Percentiles rank a stretch among this genome's conserved stretches.
Evolutionary conservation across 768 basidiomycete genomes (phyloP).

Genomic region (Mycena belliarum): DNA sequence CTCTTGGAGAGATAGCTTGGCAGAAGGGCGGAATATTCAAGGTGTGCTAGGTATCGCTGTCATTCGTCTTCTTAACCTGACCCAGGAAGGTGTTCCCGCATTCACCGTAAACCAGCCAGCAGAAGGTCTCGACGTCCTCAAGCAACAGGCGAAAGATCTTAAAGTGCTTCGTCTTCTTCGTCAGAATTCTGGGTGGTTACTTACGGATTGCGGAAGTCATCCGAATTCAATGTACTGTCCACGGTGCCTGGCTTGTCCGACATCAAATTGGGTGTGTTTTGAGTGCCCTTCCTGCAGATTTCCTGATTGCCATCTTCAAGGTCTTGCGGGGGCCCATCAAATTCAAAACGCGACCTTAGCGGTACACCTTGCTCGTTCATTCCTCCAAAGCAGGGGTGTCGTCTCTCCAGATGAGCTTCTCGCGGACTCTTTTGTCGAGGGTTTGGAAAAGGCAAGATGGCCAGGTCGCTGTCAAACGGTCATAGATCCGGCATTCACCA

Average conservation of each 20-base stretch:
- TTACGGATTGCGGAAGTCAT: conserved; percentile 46
- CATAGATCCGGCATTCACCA: conserved; percentile 50
- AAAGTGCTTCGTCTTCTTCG: conserved; percentile 43
- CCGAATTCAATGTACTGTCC: conserved; percentile 67
- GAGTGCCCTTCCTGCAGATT: background rate
- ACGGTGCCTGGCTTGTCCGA: conserved; percentile 47
- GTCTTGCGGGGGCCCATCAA: conserved; percentile 87
- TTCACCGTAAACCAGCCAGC: conserved; percentile 76
- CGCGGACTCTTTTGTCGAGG: conserved; percentile 55
- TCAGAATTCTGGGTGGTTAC: background rate
- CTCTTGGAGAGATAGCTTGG: conserved; percentile 85
- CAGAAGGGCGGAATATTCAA: conserved; percentile 99
- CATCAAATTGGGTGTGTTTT: conserved; percentile 60
- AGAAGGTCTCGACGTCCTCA: conserved; percentile 69
- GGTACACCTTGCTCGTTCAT: conserved; percentile 65
- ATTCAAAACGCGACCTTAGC: conserved; percentile 86
- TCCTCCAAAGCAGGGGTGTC: conserved; percentile 47
- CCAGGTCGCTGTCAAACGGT: conserved; percentile 94
- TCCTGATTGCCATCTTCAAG: conserved; percentile 40
- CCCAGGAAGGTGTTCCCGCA: conserved; percentile 79
- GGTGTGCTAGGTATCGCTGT: conserved; percentile 36
- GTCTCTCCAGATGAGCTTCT: conserved; percentile 35
- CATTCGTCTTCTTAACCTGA: background rate
- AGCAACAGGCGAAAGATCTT: conserved; percentile 61
- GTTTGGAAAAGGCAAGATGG: conserved; percentile 76